A percentile compares a stretch with the other conserved stretches of the same genome.
Evolutionary conservation across 2,329 filamentous ascomycete genomes (phyloP).

Genomic region (Penicillium crustosum): DNA sequence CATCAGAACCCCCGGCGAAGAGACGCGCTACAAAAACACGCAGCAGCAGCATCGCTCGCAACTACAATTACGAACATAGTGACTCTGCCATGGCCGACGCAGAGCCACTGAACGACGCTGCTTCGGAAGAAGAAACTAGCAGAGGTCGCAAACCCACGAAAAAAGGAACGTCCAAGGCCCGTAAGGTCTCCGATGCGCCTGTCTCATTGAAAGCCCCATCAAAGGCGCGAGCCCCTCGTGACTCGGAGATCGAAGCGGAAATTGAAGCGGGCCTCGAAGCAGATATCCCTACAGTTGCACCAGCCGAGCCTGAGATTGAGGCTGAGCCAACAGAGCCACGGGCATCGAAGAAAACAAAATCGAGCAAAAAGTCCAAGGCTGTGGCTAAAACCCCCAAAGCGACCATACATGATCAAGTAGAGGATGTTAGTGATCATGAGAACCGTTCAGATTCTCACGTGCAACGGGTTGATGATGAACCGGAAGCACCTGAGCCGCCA

Average conservation of each 20-base stretch:
- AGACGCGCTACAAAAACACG: constrained; percentile 58
- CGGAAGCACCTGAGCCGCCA: constrained; percentile 18
- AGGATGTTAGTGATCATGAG: constrained; percentile 14
- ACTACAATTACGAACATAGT: constrained; percentile 25
- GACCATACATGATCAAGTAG: constrained; percentile 6
- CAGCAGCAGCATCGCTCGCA: constrained; percentile 48
- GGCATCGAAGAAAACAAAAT: constrained; percentile 30
- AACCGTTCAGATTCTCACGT: constrained; percentile 3
- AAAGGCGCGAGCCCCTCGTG: constrained; percentile 53
- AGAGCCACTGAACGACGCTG: constrained; percentile 20
- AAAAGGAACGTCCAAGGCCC: constrained; percentile 45
- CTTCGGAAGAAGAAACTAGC: constrained; percentile 40
- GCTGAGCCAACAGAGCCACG: constrained; percentile 29
- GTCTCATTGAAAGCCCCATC: constrained; percentile 49
- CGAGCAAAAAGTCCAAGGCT: constrained; percentile 32
- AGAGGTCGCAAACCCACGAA: constrained; percentile 46
- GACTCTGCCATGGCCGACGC: constrained; percentile 43
- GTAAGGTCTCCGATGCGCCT: constrained; percentile 53
- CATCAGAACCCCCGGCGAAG: constrained; percentile 52
- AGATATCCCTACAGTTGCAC: constrained; percentile 53
- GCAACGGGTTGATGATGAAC: constrained; percentile 7
- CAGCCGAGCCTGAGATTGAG: constrained; percentile 34
- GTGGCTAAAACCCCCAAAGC: constrained; percentile 12
- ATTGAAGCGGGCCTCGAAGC: constrained; percentile 65
- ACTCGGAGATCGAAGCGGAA: constrained; percentile 66